A percentile compares a stretch with the other conserved stretches of the same genome.
phyloP scores from a whole-genome alignment of 2,329 filamentous ascomycete genomes.

The Claviceps sorghi region DNA sequence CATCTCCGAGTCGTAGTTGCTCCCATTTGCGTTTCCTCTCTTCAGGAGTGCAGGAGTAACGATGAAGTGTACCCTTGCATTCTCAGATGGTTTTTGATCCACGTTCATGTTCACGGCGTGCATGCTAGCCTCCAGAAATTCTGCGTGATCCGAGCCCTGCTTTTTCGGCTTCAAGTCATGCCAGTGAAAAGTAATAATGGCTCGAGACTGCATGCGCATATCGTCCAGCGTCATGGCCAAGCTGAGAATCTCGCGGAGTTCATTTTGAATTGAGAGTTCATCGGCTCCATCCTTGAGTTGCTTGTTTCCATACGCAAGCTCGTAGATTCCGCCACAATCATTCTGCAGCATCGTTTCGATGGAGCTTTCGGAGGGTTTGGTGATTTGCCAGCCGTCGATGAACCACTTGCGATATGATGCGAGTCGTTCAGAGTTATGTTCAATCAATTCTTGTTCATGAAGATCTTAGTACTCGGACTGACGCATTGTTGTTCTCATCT shows the following conservation, averaged over 20 bases:
- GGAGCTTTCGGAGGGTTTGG: not conserved
- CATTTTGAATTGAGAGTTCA: not conserved
- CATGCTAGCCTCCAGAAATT: not conserved
- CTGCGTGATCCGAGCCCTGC: not conserved
- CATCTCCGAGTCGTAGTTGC: constrained; percentile 2
- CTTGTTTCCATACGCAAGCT: not conserved
- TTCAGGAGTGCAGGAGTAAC: constrained; percentile 6
- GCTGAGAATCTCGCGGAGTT: not conserved
- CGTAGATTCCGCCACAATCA: not conserved
- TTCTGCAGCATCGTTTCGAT: not conserved
- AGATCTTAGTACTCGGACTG: not conserved
- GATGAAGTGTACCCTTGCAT: not conserved
- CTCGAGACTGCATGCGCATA: not conserved
- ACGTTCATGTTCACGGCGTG: not conserved
- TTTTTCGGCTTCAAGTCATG: not conserved
- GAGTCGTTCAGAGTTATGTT: not conserved
- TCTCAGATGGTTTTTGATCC: not conserved
- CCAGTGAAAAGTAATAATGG: not conserved
- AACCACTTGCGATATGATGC: not conserved
- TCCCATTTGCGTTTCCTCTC: constrained; percentile 8
- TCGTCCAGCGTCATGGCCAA: not conserved
- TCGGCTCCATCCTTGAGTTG: not conserved
- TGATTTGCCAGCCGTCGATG: not conserved
- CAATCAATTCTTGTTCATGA: not conserved
- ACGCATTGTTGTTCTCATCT: too few species aligned